These are phyloP conservation scores for Cryptococcus maquisensis DNA, from an alignment of 1,284 basidiomycete species.

Conservation along the genomic window DNA sequence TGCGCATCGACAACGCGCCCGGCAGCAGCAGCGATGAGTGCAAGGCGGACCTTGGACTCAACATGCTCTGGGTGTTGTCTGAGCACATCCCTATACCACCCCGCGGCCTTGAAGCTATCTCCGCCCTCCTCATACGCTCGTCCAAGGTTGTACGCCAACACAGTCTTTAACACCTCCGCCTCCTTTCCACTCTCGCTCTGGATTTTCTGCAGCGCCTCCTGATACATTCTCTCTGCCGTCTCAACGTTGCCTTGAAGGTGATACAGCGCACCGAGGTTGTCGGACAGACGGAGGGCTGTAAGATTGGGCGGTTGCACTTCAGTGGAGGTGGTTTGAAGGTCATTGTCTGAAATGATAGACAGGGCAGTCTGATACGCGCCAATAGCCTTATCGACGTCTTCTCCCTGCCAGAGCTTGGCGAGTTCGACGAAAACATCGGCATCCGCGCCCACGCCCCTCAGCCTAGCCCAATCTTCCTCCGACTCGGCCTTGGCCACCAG, in stretches of 20 bases:
- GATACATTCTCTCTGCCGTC: conserved; percentile 52
- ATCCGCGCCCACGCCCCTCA: conserved; percentile 65
- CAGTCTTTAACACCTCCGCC: conserved; percentile 62
- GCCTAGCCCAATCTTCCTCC: conserved; percentile 46
- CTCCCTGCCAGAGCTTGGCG: conserved; percentile 77
- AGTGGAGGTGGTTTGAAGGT: conserved; percentile 10
- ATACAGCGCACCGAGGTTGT: conserved; percentile 74
- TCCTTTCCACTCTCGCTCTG: conserved; percentile 53
- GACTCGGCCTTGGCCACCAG: conserved; percentile 54
- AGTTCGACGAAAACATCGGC: conserved; percentile 81
- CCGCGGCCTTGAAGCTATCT: conserved; percentile 65
- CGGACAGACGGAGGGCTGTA: conserved; percentile 55
- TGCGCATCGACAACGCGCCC: conserved; percentile 75
- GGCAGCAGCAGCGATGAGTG: conserved; percentile 65
- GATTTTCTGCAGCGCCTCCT: conserved; percentile 47
- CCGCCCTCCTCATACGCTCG: conserved; percentile 79
- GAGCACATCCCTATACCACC: conserved; percentile 79
- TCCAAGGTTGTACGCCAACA: conserved; percentile 82
- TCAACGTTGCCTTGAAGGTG: conserved; percentile 63
- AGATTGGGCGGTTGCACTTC: conserved; percentile 22
- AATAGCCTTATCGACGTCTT: conserved; percentile 66
- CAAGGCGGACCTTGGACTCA: conserved; percentile 87
- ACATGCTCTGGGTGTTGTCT: conserved; percentile 85
- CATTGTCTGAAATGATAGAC: conserved; percentile 48
- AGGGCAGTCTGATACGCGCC: conserved; percentile 70